Percentiles rank a stretch among this genome's conserved stretches.
phyloP scores from a whole-genome alignment of 208 protist species.

The Wallacemonas sp. region DNA sequence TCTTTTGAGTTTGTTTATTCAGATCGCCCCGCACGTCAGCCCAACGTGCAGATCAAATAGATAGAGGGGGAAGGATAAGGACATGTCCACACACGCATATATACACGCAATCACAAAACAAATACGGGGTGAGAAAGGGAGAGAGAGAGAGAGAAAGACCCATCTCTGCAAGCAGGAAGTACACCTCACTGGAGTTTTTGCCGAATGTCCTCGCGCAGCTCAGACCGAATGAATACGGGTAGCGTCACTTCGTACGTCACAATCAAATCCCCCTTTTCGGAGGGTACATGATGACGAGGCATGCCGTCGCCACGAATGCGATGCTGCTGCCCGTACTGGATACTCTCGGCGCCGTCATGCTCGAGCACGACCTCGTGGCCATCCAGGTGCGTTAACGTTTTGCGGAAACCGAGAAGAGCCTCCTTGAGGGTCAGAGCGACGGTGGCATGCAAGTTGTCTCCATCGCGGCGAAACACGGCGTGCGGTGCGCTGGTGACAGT shows the following conservation, averaged over 20 bases:
- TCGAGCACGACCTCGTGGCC: slow-evolving; percentile 50
- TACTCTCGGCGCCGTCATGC: slow-evolving; percentile 23
- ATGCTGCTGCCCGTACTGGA: slow-evolving; percentile 40
- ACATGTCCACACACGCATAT: no score
- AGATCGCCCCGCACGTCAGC: background rate
- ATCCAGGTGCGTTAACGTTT: slow-evolving; percentile 70
- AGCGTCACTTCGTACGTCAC: slow-evolving; percentile 66
- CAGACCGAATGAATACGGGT: slow-evolving; percentile 31
- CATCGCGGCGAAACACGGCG: slow-evolving; percentile 47
- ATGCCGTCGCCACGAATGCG: slow-evolving; percentile 72
- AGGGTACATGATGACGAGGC: slow-evolving; percentile 71
- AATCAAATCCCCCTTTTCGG: slow-evolving; percentile 64
- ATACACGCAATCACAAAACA: no score
- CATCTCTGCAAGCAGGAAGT: background rate
- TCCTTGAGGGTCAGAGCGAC: slow-evolving; percentile 68
- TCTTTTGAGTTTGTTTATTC: background rate
- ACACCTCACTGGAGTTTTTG: slow-evolving; percentile 18
- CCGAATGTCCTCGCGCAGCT: slow-evolving; percentile 25
- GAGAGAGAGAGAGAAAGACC: slow-evolving; percentile 1
- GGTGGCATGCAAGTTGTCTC: slow-evolving; percentile 57
- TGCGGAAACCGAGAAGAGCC: slow-evolving; percentile 80
- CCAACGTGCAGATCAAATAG: background rate
- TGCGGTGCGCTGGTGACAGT: slow-evolving; percentile 42
- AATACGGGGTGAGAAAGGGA: background rate
- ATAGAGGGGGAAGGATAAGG: no score